phyloP scores from a whole-genome alignment of 2,329 filamentous ascomycete genomes.

The Fusarium euwallaceae region DNA sequence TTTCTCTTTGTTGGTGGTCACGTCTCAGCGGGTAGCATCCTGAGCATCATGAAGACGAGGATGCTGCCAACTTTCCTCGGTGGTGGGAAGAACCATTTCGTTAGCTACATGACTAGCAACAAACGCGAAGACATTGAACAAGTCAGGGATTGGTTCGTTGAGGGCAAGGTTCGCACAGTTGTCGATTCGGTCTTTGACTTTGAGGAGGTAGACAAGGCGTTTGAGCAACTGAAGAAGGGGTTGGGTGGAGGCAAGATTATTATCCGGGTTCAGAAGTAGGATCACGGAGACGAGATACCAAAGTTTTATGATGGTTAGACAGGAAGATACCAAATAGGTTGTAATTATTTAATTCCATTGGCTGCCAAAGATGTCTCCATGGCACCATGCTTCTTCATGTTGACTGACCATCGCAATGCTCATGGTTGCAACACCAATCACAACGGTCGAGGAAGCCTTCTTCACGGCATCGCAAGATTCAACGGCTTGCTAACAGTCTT shows the following conservation, averaged over 20 bases:
- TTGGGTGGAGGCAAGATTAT: slow-evolving; percentile 74
- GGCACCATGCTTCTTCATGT: background rate
- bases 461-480: background rate
- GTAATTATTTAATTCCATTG: background rate
- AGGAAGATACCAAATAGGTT: background rate
- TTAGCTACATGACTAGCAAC: slow-evolving; percentile 56
- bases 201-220: slow-evolving; percentile 68
- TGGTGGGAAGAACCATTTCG: slow-evolving; percentile 58
- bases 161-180: slow-evolving; percentile 69
- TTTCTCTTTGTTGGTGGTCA: slow-evolving; percentile 66
- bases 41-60: slow-evolving; percentile 43
- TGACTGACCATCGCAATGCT: background rate
- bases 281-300: slow-evolving; percentile 14
- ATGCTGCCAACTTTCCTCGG: slow-evolving; percentile 53
- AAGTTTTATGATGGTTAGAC: slow-evolving; percentile 6
- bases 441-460: background rate
- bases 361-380: background rate
- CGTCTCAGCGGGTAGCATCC: slow-evolving; percentile 44
- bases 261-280: slow-evolving; percentile 42
- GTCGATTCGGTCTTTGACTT: slow-evolving; percentile 69
- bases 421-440: background rate
- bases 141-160: slow-evolving; percentile 67
- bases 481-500: background rate
- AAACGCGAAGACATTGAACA: slow-evolving; percentile 61
- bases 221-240: slow-evolving; percentile 69